These are phyloP conservation scores for Cubamyces lactineus DNA, from an alignment of 768 basidiomycete species.

Conservation along the genomic window DNA sequence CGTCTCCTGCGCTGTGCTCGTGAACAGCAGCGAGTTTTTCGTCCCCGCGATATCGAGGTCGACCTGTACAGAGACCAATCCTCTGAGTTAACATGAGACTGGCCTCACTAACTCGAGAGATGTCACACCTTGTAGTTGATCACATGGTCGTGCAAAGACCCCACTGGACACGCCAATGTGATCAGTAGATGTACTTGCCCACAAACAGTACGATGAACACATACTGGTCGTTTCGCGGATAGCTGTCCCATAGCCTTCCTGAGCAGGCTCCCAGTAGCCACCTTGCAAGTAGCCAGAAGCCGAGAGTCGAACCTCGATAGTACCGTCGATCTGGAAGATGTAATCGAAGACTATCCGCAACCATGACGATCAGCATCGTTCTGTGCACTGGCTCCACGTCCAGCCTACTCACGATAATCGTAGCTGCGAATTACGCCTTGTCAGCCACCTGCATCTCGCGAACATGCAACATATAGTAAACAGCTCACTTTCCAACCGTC, in stretches of 20 bases:
- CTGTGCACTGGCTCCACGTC: neutral
- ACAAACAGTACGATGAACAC: constrained; percentile 24
- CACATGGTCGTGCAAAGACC: constrained; percentile 68
- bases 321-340: constrained; percentile 66
- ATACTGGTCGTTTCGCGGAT: constrained; percentile 60
- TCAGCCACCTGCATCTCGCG: neutral
- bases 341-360: constrained; percentile 54
- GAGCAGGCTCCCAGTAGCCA: constrained; percentile 55
- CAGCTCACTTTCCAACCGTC: constrained; percentile 65
- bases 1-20: constrained; percentile 52
- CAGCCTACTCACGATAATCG: constrained; percentile 50
- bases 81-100: neutral
- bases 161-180: constrained; percentile 44
- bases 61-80: constrained; percentile 39
- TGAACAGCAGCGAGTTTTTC: constrained; percentile 58
- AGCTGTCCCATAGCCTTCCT: constrained; percentile 54
- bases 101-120: constrained; percentile 15
- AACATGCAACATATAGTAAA: too few species aligned
- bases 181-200: neutral
- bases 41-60: constrained; percentile 66
- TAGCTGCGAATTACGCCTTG: constrained; percentile 41
- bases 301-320: constrained; percentile 67
- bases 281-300: constrained; percentile 73
- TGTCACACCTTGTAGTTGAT: constrained; percentile 59
- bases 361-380: neutral